These are phyloP conservation scores for Tulasnella calospora DNA, from an alignment of 768 basidiomycete genomes.

Conservation along the genomic window DNA sequence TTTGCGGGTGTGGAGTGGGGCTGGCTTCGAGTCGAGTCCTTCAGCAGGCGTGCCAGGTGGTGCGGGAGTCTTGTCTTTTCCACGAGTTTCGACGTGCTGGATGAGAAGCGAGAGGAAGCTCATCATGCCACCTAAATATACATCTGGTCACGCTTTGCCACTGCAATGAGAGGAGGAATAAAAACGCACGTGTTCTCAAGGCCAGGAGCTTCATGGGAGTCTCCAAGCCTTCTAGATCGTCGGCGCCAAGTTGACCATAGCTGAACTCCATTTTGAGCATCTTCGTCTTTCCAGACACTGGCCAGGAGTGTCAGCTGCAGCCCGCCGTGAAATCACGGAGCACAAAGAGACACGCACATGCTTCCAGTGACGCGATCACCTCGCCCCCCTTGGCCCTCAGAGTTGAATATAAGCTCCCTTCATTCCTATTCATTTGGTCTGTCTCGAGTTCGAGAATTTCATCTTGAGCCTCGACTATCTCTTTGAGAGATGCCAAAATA, in stretches of 20 bases:
- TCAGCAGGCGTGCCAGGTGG: slow-evolving; percentile 23
- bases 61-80: slow-evolving; percentile 7
- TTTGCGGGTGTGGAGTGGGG: not conserved
- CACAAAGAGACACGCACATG: not conserved
- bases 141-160: slow-evolving; percentile 12
- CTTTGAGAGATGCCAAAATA: not conserved
- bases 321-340: not conserved
- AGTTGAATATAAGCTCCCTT: not conserved
- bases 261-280: slow-evolving; percentile 23
- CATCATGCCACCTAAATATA: slow-evolving; percentile 36
- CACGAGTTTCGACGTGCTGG: slow-evolving; percentile 19
- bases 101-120: slow-evolving; percentile 36
- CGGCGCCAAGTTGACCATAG: slow-evolving; percentile 26
- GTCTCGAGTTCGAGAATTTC: slow-evolving; percentile 3
- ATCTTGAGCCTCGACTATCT: slow-evolving; percentile 11
- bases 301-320: not conserved
- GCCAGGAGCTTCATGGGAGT: slow-evolving; percentile 39
- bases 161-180: not conserved
- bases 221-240: slow-evolving; percentile 41
- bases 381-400: not conserved
- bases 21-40: slow-evolving; percentile 16
- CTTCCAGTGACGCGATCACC: not conserved
- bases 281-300: slow-evolving; percentile 11
- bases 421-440: not conserved
- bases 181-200: slow-evolving; percentile 39